phyloP scores from a whole-genome alignment of 352 stramenopile species.

The Phytophthora rubi region DNA sequence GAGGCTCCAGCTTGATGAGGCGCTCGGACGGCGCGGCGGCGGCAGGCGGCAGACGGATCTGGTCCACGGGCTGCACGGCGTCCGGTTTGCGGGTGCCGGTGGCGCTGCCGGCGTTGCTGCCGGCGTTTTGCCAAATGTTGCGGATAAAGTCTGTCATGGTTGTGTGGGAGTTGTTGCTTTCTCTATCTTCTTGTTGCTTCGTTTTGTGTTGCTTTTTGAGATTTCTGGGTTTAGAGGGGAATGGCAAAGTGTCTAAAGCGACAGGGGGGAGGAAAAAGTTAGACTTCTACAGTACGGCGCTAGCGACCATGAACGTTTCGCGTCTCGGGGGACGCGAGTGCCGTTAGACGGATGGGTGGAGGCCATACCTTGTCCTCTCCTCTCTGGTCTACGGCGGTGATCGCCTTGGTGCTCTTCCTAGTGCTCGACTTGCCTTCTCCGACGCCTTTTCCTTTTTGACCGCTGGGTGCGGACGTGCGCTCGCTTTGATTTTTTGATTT shows the following conservation, averaged over 20 bases:
- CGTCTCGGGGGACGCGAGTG: slow-evolving; percentile 9
- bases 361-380: slow-evolving; percentile 25
- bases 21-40: slow-evolving; percentile 41
- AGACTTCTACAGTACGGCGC: slow-evolving; percentile 18
- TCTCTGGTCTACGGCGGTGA: neutral
- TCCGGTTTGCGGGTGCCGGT: slow-evolving; percentile 39
- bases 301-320: slow-evolving; percentile 15
- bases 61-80: slow-evolving; percentile 53
- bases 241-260: slow-evolving; percentile 30
- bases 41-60: slow-evolving; percentile 62
- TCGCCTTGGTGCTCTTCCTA: neutral
- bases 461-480: neutral
- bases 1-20: slow-evolving; percentile 68
- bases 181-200: too few species aligned
- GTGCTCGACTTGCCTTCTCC: slow-evolving; percentile 30
- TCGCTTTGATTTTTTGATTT: slow-evolving; percentile 37
- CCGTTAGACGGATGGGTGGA: slow-evolving; percentile 19
- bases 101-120: neutral
- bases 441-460: slow-evolving; percentile 41
- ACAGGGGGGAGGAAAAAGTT: slow-evolving; percentile 18
- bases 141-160: slow-evolving; percentile 84
- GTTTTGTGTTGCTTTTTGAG: neutral
- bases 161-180: neutral
- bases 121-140: slow-evolving; percentile 65
- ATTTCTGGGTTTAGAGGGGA: slow-evolving; percentile 5